phyloP scores from a whole-genome alignment of 148 eudicot genomes.

The Rhododendron simsii region DNA sequence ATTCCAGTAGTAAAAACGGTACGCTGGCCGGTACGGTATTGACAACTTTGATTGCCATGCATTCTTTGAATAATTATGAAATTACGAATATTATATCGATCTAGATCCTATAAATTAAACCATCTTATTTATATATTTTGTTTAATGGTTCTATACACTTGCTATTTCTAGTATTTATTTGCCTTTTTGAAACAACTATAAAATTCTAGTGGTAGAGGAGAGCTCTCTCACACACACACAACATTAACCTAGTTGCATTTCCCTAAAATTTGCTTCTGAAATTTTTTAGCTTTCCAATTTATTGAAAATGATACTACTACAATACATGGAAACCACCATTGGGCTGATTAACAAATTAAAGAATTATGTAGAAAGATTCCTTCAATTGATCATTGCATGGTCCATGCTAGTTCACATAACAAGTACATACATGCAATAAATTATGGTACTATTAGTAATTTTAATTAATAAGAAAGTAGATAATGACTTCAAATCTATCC shows the following conservation, averaged over 20 bases:
- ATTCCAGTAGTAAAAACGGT: too few species aligned
- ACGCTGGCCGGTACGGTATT: too few species aligned
- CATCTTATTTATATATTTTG: too few species aligned
- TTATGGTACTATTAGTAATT: too few species aligned
- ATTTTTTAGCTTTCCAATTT: background rate
- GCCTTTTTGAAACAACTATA: background rate
- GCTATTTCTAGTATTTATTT: too few species aligned
- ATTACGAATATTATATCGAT: too few species aligned
- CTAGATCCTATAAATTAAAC: background rate
- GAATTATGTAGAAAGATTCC: too few species aligned
- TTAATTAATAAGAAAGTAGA: background rate
- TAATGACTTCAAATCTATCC: too few species aligned
- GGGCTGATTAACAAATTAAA: too few species aligned
- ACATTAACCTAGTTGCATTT: background rate
- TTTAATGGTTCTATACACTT: background rate
- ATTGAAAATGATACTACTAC: background rate
- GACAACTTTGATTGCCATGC: too few species aligned
- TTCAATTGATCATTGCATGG: background rate
- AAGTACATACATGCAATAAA: background rate
- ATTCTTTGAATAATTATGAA: too few species aligned
- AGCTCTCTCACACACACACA: background rate
- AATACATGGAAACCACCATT: background rate
- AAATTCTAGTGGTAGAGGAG: background rate
- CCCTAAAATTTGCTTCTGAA: background rate
- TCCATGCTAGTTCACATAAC: background rate